Conservation (phyloP, 768 basidiomycete genomes). For the Leccinellum luteum region DNA sequence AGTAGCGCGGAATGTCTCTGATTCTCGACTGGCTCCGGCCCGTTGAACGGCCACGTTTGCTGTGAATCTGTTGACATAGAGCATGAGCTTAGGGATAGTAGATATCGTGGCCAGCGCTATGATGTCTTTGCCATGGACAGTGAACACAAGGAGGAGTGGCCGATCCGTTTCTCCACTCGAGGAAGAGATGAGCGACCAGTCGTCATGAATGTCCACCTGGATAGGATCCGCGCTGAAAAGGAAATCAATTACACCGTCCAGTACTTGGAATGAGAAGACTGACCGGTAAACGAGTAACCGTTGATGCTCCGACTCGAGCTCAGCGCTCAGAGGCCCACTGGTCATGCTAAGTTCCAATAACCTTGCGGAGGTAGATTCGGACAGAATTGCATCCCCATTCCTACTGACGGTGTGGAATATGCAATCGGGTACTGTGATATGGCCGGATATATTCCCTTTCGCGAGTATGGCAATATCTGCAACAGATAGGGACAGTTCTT, state of each 20-base stretch:
- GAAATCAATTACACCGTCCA: slow-evolving; percentile 1
- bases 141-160: slow-evolving; percentile 73
- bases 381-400: slow-evolving; percentile 39
- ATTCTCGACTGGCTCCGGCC: slow-evolving; percentile 76
- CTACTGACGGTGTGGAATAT: slow-evolving; percentile 73
- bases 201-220: slow-evolving; percentile 70
- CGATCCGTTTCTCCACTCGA: slow-evolving; percentile 39
- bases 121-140: slow-evolving; percentile 67
- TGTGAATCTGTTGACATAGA: slow-evolving; percentile 72
- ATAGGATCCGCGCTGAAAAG: slow-evolving; percentile 70
- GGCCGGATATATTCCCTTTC: slow-evolving; percentile 69
- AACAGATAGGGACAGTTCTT: slow-evolving; percentile 67
- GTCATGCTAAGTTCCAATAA: slow-evolving; percentile 76
- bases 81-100: slow-evolving; percentile 74
- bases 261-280: slow-evolving; percentile 17
- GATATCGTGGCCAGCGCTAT: slow-evolving; percentile 66
- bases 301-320: slow-evolving; percentile 75
- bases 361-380: slow-evolving; percentile 37
- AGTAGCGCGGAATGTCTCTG: slow-evolving; percentile 70
- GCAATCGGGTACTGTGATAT: slow-evolving; percentile 62
- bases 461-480: slow-evolving; percentile 54
- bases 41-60: slow-evolving; percentile 70
- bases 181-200: slow-evolving; percentile 63
- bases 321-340: slow-evolving; percentile 62
- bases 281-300: slow-evolving; percentile 74